Evolutionary conservation across 164 flowering plant species (phyloP).

Genomic region (Hamamelis virginiana): DNA sequence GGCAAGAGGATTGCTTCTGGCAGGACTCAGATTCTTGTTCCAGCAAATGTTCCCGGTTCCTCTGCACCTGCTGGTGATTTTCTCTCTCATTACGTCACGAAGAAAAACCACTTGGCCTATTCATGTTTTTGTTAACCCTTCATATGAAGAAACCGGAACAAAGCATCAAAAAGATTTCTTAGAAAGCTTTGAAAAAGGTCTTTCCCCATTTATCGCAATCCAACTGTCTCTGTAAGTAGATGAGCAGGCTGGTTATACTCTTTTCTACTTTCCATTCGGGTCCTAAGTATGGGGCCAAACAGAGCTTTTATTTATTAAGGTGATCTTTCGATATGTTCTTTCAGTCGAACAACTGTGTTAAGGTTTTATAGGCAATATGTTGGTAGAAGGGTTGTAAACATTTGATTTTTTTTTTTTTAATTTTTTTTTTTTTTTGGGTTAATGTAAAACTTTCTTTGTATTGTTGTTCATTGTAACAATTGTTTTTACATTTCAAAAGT

Average conservation of each 20-base stretch:
- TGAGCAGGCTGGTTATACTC: too few relatives aligned
- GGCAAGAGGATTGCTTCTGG: slow-evolving; percentile 79
- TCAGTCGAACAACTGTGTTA: background rate
- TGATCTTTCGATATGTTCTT: background rate
- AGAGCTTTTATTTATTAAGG: background rate
- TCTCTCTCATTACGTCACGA: slow-evolving; percentile 62
- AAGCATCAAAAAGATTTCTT: background rate
- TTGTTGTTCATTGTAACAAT: background rate
- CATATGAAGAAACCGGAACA: background rate
- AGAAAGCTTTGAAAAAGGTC: slow-evolving; percentile 3
- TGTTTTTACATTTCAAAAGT: background rate
- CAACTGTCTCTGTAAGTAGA: background rate
- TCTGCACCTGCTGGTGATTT: slow-evolving; percentile 52
- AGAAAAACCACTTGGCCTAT: slow-evolving; percentile 85
- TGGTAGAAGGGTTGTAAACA: background rate
- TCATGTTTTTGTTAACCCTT: slow-evolving; percentile 71
- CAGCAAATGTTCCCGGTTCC: slow-evolving; percentile 44
- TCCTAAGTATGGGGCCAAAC: background rate
- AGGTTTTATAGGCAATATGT: background rate
- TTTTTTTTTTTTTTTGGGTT: too few relatives aligned
- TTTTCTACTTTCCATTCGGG: background rate
- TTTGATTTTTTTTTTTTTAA: too few relatives aligned
- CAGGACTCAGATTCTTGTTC: slow-evolving; percentile 67
- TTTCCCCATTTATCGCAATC: background rate
- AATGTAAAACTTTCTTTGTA: too few relatives aligned